Evolutionary conservation across 345 rosid species (phyloP).

Genomic region (Linum lewisii): DNA sequence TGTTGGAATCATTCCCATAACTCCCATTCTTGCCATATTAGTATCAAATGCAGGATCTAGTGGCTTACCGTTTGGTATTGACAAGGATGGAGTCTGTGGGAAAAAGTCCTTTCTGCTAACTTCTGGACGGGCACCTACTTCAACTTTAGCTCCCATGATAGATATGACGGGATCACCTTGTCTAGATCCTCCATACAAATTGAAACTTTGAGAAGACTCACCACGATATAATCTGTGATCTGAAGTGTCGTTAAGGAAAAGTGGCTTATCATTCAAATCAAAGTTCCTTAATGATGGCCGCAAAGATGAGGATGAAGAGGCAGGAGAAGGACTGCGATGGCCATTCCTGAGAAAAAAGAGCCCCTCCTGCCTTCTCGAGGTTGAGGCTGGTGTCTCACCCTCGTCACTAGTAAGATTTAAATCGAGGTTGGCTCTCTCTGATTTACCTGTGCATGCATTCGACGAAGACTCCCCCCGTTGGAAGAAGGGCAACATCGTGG

Average conservation of each 20-base stretch:
- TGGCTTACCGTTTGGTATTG: slow-evolving; percentile 53
- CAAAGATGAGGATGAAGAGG: slow-evolving; percentile 62
- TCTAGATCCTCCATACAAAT: slow-evolving; percentile 32
- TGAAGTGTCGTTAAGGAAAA: slow-evolving; percentile 32
- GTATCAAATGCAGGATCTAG: slow-evolving; percentile 34
- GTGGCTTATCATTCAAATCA: slow-evolving; percentile 85
- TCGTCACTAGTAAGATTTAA: slow-evolving; percentile 65
- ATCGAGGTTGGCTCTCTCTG: slow-evolving; percentile 62
- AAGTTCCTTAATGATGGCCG: slow-evolving; percentile 60
- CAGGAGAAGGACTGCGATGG: slow-evolving; percentile 62
- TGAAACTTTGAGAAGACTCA: slow-evolving; percentile 26
- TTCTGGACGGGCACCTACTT: slow-evolving; percentile 24
- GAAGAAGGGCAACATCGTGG: slow-evolving; percentile 40
- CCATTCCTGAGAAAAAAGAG: slow-evolving; percentile 42
- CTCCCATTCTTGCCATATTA: slow-evolving; percentile 40
- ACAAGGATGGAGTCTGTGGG: slow-evolving; percentile 36
- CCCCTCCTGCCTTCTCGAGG: slow-evolving; percentile 41
- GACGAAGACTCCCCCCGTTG: slow-evolving; percentile 53
- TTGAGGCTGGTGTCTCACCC: slow-evolving; percentile 38
- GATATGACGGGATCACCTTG: slow-evolving; percentile 56
- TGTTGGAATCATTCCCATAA: slow-evolving; percentile 47
- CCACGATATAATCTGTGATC: slow-evolving; percentile 37
- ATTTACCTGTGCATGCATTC: slow-evolving; percentile 50
- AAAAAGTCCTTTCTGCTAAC: slow-evolving; percentile 39
- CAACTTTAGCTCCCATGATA: slow-evolving; percentile 63